phyloP scores from a whole-genome alignment of 1,284 basidiomycete genomes.

The Pseudozyma hubeiensis region DNA sequence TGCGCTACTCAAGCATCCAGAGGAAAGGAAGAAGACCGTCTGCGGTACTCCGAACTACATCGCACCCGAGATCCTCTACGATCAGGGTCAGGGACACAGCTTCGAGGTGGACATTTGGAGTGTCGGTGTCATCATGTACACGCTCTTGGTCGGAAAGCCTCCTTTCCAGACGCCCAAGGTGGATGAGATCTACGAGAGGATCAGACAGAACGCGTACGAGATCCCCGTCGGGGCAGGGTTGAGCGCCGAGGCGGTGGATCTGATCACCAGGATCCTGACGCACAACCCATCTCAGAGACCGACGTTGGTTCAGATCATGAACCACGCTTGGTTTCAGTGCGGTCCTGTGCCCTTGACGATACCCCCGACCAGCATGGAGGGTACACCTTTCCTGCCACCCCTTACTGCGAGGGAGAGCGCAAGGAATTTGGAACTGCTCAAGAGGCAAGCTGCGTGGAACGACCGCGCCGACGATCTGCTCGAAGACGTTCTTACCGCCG shows the following conservation, averaged over 20 bases:
- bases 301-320: conserved; percentile 84
- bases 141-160: conserved; percentile 89
- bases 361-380: conserved; percentile 80
- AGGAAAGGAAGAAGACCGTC: conserved; percentile 97
- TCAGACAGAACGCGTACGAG: conserved; percentile 91
- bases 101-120: conserved; percentile 99
- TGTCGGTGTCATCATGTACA: conserved; percentile 92
- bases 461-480: conserved; percentile 52
- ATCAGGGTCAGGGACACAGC: conserved; percentile 93
- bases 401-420: conserved; percentile 48
- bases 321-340: conserved; percentile 84
- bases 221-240: conserved; percentile 84
- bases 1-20: conserved; percentile 93
- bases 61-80: conserved; percentile 96
- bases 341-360: conserved; percentile 85
- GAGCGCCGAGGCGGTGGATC: conserved; percentile 79
- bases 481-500: conserved; percentile 15
- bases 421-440: conserved; percentile 61
- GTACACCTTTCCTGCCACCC: conserved; percentile 79
- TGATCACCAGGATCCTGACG: conserved; percentile 87
- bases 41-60: conserved; percentile 99
- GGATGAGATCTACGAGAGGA: conserved; percentile 76
- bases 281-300: conserved; percentile 77
- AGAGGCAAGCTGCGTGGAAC: conserved; percentile 56
- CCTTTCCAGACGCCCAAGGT: conserved; percentile 99